Base-by-base conservation (phyloP, 352 stramenopile species). In the Phytopythium litorale region DNA sequence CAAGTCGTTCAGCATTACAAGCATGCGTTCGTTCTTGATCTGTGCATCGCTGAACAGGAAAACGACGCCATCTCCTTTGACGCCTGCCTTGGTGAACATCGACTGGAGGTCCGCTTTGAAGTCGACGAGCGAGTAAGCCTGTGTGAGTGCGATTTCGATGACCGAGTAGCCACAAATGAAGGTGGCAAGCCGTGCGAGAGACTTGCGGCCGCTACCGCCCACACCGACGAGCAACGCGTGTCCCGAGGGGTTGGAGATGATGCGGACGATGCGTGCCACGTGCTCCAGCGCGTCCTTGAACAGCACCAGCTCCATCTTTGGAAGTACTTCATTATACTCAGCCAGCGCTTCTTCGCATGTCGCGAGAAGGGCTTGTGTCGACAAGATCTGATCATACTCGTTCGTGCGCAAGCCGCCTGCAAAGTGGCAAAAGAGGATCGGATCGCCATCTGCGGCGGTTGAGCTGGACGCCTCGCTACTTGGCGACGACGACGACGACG, bases 251-350 rank as follows among this genome's bases (percentile, higher is more conserved):
- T 97, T 98, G 40, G 94, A 89, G 60, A 99, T 84, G 54, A 99
- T 98, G n/a, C 96, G 88, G 13, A 96, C 83, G 55, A 99, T 98
- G 3, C 96, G 78, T 28, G 89, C 81, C 37, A 98, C 81, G 71
- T 99, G 96, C 60, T 97, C 94, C 25, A 99, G 88, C 15, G 94
- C 96, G 61, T 99, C 93, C 48, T 98, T 91, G 73, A 99, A 99
- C 6, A 99, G 76, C 46, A 99, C 94, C 21, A 99, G 68, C 35
- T 98, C 91, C 93, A 99, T 98, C 16, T 89, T 94, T 0, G 90
- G 67, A 55, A 97, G 91, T 6, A 84, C 61, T 48, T 98, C 90
- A 63, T 98, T 99, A 84, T 98, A 94, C 63, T 98, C 91, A 4
- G 76, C 64, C 25, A 99, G 68, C 5, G 92, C 90, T 65, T 97